phyloP scores from a whole-genome alignment of 1,139 yeast species.

The Protomyces gravidus region DNA sequence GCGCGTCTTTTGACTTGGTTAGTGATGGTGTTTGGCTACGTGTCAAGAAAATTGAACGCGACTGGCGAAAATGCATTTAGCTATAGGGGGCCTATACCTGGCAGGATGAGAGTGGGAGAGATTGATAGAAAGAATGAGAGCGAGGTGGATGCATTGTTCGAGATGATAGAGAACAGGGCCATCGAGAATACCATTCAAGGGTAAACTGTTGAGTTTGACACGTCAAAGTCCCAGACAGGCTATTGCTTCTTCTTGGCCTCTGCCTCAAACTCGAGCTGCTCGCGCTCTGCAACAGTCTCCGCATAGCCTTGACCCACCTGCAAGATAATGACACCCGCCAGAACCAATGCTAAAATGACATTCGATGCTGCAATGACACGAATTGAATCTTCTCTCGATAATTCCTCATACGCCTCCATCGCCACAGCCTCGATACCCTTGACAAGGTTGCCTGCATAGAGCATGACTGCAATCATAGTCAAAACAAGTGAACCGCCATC shows the following conservation, averaged over 20 bases:
- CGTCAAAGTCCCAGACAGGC: not conserved
- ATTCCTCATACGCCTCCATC: slow-evolving; percentile 87
- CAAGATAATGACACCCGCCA: slow-evolving; percentile 71
- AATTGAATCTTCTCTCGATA: slow-evolving; percentile 75
- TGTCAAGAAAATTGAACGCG: no score
- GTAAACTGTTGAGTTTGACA: no score
- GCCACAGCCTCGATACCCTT: slow-evolving; percentile 70
- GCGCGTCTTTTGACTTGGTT: no score
- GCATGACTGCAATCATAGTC: slow-evolving; percentile 64
- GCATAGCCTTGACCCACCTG: slow-evolving; percentile 92
- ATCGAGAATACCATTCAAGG: no score
- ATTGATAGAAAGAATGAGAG: no score
- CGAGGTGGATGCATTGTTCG: no score
- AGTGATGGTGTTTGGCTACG: no score
- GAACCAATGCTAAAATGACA: slow-evolving; percentile 64
- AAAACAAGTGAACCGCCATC: slow-evolving; percentile 81
- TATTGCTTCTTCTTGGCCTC: not conserved
- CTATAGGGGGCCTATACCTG: no score
- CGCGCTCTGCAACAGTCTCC: not conserved
- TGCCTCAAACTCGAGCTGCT: not conserved
- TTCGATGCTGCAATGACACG: slow-evolving; percentile 89
- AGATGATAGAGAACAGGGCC: no score
- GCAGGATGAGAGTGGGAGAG: no score
- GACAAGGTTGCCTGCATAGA: slow-evolving; percentile 80
- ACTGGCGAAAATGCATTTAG: no score